Base-by-base conservation (phyloP, 371 early-diverging fungal genomes). In the Zancudomyces culisetae region DNA sequence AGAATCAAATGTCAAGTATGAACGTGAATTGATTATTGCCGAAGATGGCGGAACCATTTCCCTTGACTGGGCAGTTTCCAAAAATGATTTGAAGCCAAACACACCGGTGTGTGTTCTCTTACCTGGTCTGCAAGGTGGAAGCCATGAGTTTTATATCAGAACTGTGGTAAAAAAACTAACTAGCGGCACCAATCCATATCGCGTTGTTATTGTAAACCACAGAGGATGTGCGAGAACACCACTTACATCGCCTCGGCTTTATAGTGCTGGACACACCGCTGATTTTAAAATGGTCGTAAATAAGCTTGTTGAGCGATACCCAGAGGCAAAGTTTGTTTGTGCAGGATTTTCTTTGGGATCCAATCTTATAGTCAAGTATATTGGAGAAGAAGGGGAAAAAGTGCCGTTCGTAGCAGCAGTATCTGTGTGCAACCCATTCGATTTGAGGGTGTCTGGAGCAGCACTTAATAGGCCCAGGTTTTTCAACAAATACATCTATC, bases 111-210 rank as follows among this genome's bases (percentile, higher is more conserved):
- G 88, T 24, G 72, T 94, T 0, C 67, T 88, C 27, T 68, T 87
- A 19, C 91, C 89, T 66, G 92, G 95, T 4, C 66, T 94, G 51
- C 89, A 90, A 0, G 95, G 95, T 24, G 90, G 90, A 10, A 74
- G 78, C 39, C 81, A 84, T 62, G 91, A 92, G 61, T 73, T 80
- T 3, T 92, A 92, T 58, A 81, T 92, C 41, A 79, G 81, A 10
- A 72, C 78, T 8, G 52, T 89, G 4, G 72, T 84, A 23, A 73
- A 78, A 60, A 64, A 68, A 40, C 70, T 82, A 60, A 71, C 60
- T 0, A 39, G 57, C 43, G 71, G 62, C 21, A 75, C 76, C 18
- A 71, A 78, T 56, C 61, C 65, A 30, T 83, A 78, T 63, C 74
- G 81, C 24, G 74, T 74, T 15, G 87, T 89, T 1, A 89, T 90